Conservation (phyloP, 768 basidiomycete species). For the Termitomyces sp. region DNA sequence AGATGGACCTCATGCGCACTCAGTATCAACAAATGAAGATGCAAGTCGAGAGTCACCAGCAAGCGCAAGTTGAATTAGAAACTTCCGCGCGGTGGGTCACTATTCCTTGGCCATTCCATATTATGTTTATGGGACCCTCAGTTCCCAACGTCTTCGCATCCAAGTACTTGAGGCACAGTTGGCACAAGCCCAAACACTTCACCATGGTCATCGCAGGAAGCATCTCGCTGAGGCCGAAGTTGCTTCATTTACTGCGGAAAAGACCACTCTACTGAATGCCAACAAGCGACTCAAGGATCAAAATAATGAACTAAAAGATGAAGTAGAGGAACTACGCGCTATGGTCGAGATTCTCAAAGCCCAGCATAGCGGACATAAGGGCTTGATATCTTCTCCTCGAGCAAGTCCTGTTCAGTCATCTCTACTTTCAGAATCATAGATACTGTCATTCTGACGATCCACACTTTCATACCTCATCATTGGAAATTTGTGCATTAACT, state of each 20-base stretch:
- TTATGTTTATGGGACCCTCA: constrained; percentile 18
- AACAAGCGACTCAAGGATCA: constrained; percentile 53
- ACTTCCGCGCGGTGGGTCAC: constrained; percentile 52
- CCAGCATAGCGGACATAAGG: constrained; percentile 36
- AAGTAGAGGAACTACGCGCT: constrained; percentile 56
- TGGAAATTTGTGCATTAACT: neutral
- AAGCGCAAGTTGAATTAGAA: constrained; percentile 47
- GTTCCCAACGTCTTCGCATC: constrained; percentile 53
- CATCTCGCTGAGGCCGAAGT: constrained; percentile 34
- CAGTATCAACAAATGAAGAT: constrained; percentile 64
- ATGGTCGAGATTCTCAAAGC: constrained; percentile 66
- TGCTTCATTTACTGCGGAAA: constrained; percentile 39
- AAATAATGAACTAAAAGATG: constrained; percentile 41
- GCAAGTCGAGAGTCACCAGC: constrained; percentile 52
- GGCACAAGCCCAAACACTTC: constrained; percentile 27
- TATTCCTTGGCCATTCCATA: neutral
- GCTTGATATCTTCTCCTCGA: neutral
- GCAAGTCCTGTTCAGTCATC: neutral
- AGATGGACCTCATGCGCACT: constrained; percentile 49
- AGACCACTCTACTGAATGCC: constrained; percentile 35
- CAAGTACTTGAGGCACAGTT: constrained; percentile 57
- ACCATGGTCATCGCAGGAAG: constrained; percentile 30
- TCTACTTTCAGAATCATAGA: neutral
- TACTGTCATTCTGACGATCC: neutral
- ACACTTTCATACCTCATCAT: neutral